Conservation (phyloP, 2,329 filamentous ascomycete genomes). For the Trichoderma guizhouense region DNA sequence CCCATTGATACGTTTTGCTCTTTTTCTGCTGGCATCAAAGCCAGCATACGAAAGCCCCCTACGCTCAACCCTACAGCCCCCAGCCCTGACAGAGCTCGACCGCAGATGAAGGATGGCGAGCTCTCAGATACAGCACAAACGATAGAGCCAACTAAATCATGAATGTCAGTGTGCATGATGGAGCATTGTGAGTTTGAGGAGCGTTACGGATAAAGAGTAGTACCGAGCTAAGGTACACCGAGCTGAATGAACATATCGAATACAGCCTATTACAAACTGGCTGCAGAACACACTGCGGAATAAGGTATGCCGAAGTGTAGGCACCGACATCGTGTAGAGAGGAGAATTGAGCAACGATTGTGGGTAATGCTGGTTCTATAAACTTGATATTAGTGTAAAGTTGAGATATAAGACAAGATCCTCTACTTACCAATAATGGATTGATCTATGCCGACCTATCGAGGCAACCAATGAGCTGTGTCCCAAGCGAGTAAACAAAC, state of each 20-base stretch:
- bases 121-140: background rate
- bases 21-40: background rate
- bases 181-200: background rate
- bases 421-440: background rate
- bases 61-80: conserved; percentile 5
- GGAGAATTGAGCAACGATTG: background rate
- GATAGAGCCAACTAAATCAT: background rate
- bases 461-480: background rate
- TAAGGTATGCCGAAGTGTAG: background rate
- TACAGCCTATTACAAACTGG: background rate
- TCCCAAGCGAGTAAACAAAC: background rate
- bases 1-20: background rate
- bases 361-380: background rate
- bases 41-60: conserved; percentile 5
- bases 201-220: background rate
- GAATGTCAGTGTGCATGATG: background rate
- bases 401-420: background rate
- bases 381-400: background rate
- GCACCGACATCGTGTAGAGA: background rate
- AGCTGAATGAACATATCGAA: background rate
- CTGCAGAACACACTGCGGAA: conserved; percentile 1
- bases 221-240: background rate
- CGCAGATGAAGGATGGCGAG: background rate
- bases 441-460: conserved; percentile 2
- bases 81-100: background rate